These are phyloP conservation scores for Penicillium diatomitis DNA, from an alignment of 495 filamentous ascomycete genomes.

Conservation along the genomic window DNA sequence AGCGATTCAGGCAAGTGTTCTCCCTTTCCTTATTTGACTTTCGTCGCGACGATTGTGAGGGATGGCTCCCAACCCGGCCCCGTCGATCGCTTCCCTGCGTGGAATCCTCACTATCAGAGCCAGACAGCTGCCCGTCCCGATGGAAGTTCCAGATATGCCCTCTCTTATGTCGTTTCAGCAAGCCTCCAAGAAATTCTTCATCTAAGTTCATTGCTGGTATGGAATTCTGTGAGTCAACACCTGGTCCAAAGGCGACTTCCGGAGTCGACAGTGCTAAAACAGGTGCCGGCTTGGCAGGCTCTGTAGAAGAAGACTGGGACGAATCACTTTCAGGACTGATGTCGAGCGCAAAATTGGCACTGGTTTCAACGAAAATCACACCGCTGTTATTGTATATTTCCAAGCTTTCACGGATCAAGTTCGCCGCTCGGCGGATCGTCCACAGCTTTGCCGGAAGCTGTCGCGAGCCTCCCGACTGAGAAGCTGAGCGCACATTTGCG, in stretches of 20 bases:
- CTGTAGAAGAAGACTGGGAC: constrained; percentile 9
- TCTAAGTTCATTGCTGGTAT: constrained; percentile 24
- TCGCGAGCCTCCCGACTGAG: background rate
- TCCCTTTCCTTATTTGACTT: constrained; percentile 30
- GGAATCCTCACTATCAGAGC: constrained; percentile 28
- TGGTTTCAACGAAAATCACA: constrained; percentile 40
- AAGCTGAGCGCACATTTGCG: background rate
- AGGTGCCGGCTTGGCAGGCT: constrained; percentile 15
- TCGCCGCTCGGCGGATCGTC: constrained; percentile 46
- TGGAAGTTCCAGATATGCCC: constrained; percentile 59
- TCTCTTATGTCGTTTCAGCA: constrained; percentile 48
- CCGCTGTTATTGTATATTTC: constrained; percentile 40
- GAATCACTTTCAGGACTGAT: constrained; percentile 18
- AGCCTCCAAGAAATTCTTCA: constrained; percentile 33
- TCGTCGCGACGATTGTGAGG: constrained; percentile 21
- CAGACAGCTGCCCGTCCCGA: constrained; percentile 32
- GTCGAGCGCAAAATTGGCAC: constrained; percentile 13
- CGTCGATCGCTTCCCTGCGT: constrained; percentile 16
- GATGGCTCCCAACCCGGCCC: constrained; percentile 2
- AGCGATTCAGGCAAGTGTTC: constrained; percentile 18
- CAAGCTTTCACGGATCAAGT: constrained; percentile 47
- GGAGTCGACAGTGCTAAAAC: constrained; percentile 26
- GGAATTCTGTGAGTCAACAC: constrained; percentile 9
- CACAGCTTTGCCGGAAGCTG: constrained; percentile 13
- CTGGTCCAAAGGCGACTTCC: constrained; percentile 19